Conservation (phyloP, 352 stramenopile species). For the Globisporangium orthogonon region DNA sequence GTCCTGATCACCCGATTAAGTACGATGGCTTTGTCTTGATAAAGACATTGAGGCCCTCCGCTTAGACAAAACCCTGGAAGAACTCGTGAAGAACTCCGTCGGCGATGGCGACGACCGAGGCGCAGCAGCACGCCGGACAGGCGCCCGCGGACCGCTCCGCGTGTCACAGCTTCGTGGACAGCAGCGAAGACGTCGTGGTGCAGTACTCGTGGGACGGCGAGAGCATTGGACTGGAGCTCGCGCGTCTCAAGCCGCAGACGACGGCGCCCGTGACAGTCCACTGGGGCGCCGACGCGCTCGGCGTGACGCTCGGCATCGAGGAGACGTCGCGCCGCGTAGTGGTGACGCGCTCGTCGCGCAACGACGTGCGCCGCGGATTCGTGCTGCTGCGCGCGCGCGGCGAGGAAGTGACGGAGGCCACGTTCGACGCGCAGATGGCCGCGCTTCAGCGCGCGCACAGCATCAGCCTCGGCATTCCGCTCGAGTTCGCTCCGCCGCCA, state of each 20-base stretch:
- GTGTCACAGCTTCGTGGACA: conserved; percentile 36
- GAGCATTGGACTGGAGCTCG: conserved; percentile 49
- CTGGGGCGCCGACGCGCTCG: conserved; percentile 41
- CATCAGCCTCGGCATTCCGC: conserved; percentile 36
- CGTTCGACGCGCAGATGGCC: conserved; percentile 48
- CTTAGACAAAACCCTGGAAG: no score
- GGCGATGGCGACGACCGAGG: neutral
- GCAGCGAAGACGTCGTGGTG: conserved; percentile 46
- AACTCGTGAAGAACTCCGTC: no score
- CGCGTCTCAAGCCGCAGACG: conserved; percentile 25
- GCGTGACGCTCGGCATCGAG: conserved; percentile 72
- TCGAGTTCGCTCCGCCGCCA: conserved; percentile 55
- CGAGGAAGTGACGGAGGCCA: conserved; percentile 33
- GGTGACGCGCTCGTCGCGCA: conserved; percentile 49
- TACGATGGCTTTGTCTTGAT: no score
- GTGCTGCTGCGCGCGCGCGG: conserved; percentile 44
- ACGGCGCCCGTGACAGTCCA: conserved; percentile 20
- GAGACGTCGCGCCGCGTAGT: conserved; percentile 59
- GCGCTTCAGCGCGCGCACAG: conserved; percentile 43
- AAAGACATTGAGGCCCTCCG: no score
- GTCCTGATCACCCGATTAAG: no score
- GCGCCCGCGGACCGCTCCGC: conserved; percentile 14
- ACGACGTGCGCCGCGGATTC: conserved; percentile 48
- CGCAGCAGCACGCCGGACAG: neutral
- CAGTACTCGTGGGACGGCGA: conserved; percentile 51